These are phyloP conservation scores for Triangularia verruculosa DNA, from an alignment of 2,329 filamentous ascomycete genomes.

Conservation along the genomic window DNA sequence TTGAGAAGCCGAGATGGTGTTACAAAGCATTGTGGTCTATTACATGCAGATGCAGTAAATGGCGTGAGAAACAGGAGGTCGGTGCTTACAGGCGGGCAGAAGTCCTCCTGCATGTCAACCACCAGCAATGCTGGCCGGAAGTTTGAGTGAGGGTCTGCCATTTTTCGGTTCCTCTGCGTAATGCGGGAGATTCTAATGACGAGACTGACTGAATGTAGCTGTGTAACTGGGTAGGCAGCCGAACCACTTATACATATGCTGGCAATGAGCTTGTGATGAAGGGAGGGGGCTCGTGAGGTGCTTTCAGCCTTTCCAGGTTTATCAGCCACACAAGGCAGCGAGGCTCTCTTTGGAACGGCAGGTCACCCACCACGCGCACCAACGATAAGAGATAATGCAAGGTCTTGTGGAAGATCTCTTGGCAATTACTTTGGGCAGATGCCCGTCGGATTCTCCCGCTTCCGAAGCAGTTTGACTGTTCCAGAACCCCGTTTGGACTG, in stretches of 20 bases:
- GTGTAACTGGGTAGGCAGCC: background rate
- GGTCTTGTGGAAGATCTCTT: background rate
- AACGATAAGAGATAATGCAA: slow-evolving; percentile 3
- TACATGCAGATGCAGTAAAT: background rate
- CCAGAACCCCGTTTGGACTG: background rate
- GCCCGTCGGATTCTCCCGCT: background rate
- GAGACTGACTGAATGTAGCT: background rate
- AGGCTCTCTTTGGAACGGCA: background rate
- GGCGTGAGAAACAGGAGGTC: background rate
- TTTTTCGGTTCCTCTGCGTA: background rate
- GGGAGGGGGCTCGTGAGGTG: background rate
- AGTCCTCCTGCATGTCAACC: slow-evolving; percentile 92
- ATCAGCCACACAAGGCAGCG: background rate
- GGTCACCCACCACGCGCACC: too few relatives aligned
- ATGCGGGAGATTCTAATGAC: too few relatives aligned
- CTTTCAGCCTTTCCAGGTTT: background rate
- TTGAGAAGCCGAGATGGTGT: background rate
- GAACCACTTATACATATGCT: background rate
- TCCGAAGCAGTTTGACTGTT: background rate
- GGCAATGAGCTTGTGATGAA: background rate
- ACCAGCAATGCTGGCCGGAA: slow-evolving; percentile 61
- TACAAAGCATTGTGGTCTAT: background rate
- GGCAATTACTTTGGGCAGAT: background rate
- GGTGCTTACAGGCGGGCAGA: slow-evolving; percentile 75
- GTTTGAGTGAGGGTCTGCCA: slow-evolving; percentile 11